Conservation (phyloP, 2,329 filamentous ascomycete genomes). For the Pseudogymnoascus verrucosus region DNA sequence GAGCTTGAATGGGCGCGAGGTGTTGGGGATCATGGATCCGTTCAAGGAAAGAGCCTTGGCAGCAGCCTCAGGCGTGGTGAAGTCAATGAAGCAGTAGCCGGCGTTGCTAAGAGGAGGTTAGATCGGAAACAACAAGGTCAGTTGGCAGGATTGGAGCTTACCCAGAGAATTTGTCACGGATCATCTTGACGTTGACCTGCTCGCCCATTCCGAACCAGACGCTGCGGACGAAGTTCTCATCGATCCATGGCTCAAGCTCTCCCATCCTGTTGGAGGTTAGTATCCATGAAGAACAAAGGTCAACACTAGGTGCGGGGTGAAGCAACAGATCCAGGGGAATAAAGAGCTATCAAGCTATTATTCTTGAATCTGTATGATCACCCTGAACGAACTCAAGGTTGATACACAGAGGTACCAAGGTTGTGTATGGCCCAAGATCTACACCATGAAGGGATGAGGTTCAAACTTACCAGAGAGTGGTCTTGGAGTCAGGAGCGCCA, state of each 20-base stretch:
- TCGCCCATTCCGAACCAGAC: conserved; percentile 88
- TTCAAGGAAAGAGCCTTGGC: conserved; percentile 87
- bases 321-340: neutral
- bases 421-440: conserved; percentile 41
- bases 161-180: conserved; percentile 98
- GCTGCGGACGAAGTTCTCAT: conserved; percentile 96
- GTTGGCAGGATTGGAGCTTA: conserved; percentile 36
- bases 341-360: neutral
- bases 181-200: conserved; percentile 98
- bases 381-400: conserved; percentile 10
- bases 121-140: conserved; percentile 8
- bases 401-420: conserved; percentile 38
- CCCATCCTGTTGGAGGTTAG: conserved; percentile 69
- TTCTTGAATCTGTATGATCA: neutral
- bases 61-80: conserved; percentile 71
- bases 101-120: conserved; percentile 60
- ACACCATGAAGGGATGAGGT: conserved; percentile 26
- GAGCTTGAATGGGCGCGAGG: conserved; percentile 90
- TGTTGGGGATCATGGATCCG: conserved; percentile 85
- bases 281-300: neutral
- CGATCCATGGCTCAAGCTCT: conserved; percentile 97
- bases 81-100: conserved; percentile 98
- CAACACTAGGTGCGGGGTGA: neutral
- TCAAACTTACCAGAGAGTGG: conserved; percentile 45
- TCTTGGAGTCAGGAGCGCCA: conserved; percentile 44